phyloP scores from a whole-genome alignment of 78 protist species.

The Dictyostelium intermedium region DNA sequence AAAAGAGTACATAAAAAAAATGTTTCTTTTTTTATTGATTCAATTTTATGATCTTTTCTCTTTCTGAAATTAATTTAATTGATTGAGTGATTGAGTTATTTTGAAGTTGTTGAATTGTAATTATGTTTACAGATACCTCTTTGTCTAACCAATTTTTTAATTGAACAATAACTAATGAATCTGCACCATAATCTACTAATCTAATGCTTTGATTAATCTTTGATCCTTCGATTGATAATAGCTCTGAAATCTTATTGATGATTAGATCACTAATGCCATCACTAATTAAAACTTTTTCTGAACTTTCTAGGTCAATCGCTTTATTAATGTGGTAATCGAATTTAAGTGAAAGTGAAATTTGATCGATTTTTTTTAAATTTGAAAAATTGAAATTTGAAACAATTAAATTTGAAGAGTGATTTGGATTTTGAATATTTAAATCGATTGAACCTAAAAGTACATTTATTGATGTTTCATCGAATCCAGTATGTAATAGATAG shows the following conservation, averaged over 20 bases:
- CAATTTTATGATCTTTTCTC: too few relatives aligned
- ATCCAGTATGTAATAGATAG: neutral
- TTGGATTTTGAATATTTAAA: neutral
- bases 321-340: too few relatives aligned
- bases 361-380: neutral
- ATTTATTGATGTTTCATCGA: neutral
- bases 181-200: slow-evolving; percentile 17
- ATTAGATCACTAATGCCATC: neutral
- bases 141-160: slow-evolving; percentile 7
- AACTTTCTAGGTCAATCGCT: too few relatives aligned
- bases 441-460: neutral
- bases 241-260: neutral
- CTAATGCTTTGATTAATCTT: neutral
- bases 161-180: neutral
- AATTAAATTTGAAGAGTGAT: neutral
- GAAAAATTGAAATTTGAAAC: neutral
- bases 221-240: neutral
- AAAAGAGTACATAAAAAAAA: too few relatives aligned
- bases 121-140: neutral
- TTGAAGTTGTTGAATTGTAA: neutral
- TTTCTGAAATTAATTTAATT: neutral
- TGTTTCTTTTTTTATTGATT: too few relatives aligned
- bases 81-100: neutral
- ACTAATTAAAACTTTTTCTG: too few relatives aligned
- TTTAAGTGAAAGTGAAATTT: neutral